phyloP scores from a whole-genome alignment of 495 filamentous ascomycete species.

The Pyronema omphalodes region DNA sequence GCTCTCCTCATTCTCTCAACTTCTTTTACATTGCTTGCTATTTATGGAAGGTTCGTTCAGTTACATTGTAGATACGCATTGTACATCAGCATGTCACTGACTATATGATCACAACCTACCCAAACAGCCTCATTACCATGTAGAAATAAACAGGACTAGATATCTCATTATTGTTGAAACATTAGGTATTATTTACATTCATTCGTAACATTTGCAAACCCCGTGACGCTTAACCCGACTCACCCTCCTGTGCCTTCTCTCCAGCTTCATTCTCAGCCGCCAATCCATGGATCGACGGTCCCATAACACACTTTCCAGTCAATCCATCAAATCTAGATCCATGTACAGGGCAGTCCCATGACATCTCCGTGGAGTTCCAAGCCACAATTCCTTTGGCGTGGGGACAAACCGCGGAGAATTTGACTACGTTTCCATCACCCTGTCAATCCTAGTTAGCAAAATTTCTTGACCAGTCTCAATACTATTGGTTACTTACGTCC shows the following conservation, averaged over 20 bases:
- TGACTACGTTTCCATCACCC: slow-evolving; percentile 31
- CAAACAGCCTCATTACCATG: no score
- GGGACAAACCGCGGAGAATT: slow-evolving; percentile 37
- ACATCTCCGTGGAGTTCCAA: slow-evolving; percentile 38
- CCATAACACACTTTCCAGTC: slow-evolving; percentile 34
- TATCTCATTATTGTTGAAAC: no score
- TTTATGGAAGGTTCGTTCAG: no score
- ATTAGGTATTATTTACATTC: neutral
- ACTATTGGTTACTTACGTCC: slow-evolving; percentile 19
- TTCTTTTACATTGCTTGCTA: no score
- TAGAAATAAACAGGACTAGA: no score
- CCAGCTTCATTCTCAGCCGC: slow-evolving; percentile 8
- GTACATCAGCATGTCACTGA: no score
- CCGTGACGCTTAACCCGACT: slow-evolving; percentile 6
- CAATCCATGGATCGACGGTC: slow-evolving; percentile 30
- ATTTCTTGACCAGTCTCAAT: neutral
- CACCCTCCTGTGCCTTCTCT: slow-evolving; percentile 9
- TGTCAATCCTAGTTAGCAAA: neutral
- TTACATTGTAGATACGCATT: no score
- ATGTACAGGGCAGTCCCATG: slow-evolving; percentile 38
- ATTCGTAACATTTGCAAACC: neutral
- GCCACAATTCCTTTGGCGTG: slow-evolving; percentile 38
- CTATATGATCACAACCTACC: no score
- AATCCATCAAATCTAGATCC: slow-evolving; percentile 34
- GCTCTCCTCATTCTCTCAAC: no score